Evolutionary conservation across 1,139 yeast species (phyloP).

Genomic region (Kodamaea alishanica): DNA sequence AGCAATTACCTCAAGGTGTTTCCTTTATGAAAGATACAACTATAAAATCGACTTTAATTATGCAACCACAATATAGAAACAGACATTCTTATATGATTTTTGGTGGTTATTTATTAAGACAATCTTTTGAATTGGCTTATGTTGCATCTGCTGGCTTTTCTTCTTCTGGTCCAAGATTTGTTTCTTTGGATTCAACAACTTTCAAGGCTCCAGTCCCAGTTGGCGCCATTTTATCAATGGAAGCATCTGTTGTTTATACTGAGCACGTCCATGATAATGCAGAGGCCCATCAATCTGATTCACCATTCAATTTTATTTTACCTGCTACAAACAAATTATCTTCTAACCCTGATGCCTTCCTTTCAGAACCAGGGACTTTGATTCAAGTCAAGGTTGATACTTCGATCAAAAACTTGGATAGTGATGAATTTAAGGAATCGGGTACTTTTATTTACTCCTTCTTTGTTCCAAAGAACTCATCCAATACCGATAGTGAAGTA

Average conservation of each 20-base stretch:
- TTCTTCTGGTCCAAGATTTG: slow-evolving; percentile 79
- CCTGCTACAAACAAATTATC: slow-evolving; percentile 57
- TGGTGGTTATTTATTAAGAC: slow-evolving; percentile 89
- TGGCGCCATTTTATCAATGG: slow-evolving; percentile 79
- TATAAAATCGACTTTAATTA: slow-evolving; percentile 71
- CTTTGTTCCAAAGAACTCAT: slow-evolving; percentile 60
- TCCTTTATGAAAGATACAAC: slow-evolving; percentile 69
- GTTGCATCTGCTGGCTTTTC: slow-evolving; percentile 89
- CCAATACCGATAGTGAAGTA: slow-evolving; percentile 20
- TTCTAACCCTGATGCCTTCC: slow-evolving; percentile 52
- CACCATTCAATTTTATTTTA: slow-evolving; percentile 47
- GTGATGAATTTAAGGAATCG: slow-evolving; percentile 59
- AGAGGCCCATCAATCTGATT: slow-evolving; percentile 22
- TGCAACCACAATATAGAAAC: slow-evolving; percentile 96
- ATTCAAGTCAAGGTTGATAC: slow-evolving; percentile 89
- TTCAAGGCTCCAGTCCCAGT: slow-evolving; percentile 94
- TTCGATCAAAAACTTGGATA: slow-evolving; percentile 63
- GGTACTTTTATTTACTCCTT: slow-evolving; percentile 88
- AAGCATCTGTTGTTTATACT: slow-evolving; percentile 80
- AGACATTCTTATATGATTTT: slow-evolving; percentile 92
- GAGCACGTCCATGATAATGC: slow-evolving; percentile 55
- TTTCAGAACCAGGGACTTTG: slow-evolving; percentile 78
- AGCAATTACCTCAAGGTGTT: slow-evolving; percentile 33
- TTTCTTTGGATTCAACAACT: slow-evolving; percentile 84
- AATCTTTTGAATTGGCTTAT: slow-evolving; percentile 88